These are phyloP conservation scores for Monilinia polystroma DNA, from an alignment of 2,329 filamentous ascomycete species.

Conservation along the genomic window DNA sequence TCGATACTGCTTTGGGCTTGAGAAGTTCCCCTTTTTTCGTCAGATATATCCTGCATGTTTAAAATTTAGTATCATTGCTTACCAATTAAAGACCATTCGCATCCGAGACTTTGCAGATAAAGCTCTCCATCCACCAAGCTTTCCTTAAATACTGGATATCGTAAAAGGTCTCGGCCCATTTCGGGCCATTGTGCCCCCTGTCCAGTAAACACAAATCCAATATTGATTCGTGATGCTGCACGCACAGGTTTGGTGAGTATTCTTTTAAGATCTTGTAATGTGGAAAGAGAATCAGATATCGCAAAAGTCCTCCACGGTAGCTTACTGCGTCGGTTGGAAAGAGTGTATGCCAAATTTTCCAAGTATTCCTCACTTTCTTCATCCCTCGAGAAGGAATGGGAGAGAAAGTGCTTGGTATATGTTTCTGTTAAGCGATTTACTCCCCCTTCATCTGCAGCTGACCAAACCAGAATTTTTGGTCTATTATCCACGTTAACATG, in stretches of 20 bases:
- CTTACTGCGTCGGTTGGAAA: constrained; percentile 8
- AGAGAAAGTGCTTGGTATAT: background rate
- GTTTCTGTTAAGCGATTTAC: background rate
- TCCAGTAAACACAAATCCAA: constrained; percentile 26
- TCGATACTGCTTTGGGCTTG: no score
- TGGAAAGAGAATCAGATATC: background rate
- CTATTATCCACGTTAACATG: no score
- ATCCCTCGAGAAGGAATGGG: no score
- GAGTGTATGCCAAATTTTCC: constrained; percentile 22
- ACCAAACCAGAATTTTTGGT: background rate
- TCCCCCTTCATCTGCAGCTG: constrained; percentile 7
- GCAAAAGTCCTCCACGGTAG: constrained; percentile 22
- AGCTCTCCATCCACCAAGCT: no score
- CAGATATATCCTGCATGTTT: no score
- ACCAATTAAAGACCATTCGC: no score
- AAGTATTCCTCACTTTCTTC: constrained; percentile 15
- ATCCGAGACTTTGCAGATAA: no score
- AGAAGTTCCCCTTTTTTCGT: no score
- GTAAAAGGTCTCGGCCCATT: constrained; percentile 21
- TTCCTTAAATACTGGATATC: no score
- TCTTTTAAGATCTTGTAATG: background rate
- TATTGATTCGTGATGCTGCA: background rate
- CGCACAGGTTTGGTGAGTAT: background rate
- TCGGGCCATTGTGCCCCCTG: constrained; percentile 28
- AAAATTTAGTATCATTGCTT: no score